These are phyloP conservation scores for Candida maesae DNA, from an alignment of 805 yeast species.

Conservation along the genomic window DNA sequence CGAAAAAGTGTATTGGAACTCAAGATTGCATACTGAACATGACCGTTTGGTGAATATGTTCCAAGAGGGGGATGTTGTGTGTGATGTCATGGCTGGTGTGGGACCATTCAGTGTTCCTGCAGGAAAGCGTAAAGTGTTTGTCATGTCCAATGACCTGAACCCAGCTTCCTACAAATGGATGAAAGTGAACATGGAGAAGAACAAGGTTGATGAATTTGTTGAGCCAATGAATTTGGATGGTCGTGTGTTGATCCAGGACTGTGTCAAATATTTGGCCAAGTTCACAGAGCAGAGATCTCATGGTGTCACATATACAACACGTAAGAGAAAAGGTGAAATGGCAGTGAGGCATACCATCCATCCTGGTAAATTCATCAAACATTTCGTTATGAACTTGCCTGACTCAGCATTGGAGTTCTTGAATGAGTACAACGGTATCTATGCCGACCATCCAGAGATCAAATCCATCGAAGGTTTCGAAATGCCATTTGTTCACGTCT, in stretches of 20 bases:
- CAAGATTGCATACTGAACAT: slow-evolving; percentile 91
- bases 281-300: slow-evolving; percentile 39
- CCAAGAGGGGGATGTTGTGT: slow-evolving; percentile 66
- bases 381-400: slow-evolving; percentile 94
- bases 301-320: slow-evolving; percentile 35
- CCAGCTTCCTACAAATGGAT: slow-evolving; percentile 80
- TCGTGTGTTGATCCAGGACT: slow-evolving; percentile 64
- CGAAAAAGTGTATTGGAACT: slow-evolving; percentile 95
- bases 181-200: slow-evolving; percentile 55
- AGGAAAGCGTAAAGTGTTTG: slow-evolving; percentile 75
- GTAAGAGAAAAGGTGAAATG: slow-evolving; percentile 30
- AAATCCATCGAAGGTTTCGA: slow-evolving; percentile 42
- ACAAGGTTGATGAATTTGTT: slow-evolving; percentile 60
- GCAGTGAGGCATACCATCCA: slow-evolving; percentile 22
- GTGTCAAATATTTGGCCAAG: slow-evolving; percentile 48
- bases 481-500: slow-evolving; percentile 78
- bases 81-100: slow-evolving; percentile 97
- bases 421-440: slow-evolving; percentile 73
- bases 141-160: slow-evolving; percentile 89
- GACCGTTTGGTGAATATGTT: slow-evolving; percentile 66
- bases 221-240: slow-evolving; percentile 75
- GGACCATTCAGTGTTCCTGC: slow-evolving; percentile 99
- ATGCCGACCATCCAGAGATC: slow-evolving; percentile 39
- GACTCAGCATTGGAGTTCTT: slow-evolving; percentile 85
- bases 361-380: slow-evolving; percentile 56